phyloP scores from a whole-genome alignment of 2,329 filamentous ascomycete species.

The Scedosporium minutisporum region DNA sequence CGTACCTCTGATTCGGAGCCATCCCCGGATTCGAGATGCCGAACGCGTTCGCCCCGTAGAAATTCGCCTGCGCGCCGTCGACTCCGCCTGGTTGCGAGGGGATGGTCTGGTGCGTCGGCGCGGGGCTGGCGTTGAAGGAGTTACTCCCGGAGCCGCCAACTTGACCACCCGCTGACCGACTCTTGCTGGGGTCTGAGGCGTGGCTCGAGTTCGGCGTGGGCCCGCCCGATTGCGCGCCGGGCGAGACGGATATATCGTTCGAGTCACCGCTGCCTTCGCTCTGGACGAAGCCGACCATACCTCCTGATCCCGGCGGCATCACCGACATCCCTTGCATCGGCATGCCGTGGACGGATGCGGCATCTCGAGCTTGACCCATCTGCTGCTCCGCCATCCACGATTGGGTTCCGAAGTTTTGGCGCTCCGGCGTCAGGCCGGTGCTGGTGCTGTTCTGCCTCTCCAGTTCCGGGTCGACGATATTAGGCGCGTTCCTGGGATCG shows the following conservation, averaged over 20 bases:
- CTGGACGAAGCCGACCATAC: slow-evolving; percentile 27
- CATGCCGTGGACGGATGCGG: neutral
- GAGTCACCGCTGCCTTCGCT: slow-evolving; percentile 32
- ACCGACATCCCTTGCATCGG: slow-evolving; percentile 19
- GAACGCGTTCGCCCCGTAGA: slow-evolving; percentile 24
- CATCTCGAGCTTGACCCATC: slow-evolving; percentile 2
- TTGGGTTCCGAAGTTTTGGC: slow-evolving; percentile 20
- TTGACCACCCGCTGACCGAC: slow-evolving; percentile 17
- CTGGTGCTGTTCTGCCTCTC: slow-evolving; percentile 20
- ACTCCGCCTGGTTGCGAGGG: neutral
- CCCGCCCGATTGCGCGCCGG: slow-evolving; percentile 41
- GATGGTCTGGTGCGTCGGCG: slow-evolving; percentile 31
- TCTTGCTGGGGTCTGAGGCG: slow-evolving; percentile 18
- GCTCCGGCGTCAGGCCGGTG: slow-evolving; percentile 12
- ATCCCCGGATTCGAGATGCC: slow-evolving; percentile 22
- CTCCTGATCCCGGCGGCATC: slow-evolving; percentile 23
- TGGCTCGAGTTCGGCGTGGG: slow-evolving; percentile 50
- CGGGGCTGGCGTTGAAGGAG: slow-evolving; percentile 45
- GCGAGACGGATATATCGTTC: slow-evolving; percentile 38
- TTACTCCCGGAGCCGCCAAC: slow-evolving; percentile 28
- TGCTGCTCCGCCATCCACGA: slow-evolving; percentile 31
- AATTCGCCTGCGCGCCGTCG: neutral
- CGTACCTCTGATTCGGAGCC: slow-evolving; percentile 23
- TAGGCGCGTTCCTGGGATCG: slow-evolving; percentile 27
- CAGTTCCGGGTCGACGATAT: slow-evolving; percentile 27